Percentiles rank a stretch among this genome's conserved stretches.
Conservation (phyloP, 345 rosid genomes). For the Linum tenue region DNA sequence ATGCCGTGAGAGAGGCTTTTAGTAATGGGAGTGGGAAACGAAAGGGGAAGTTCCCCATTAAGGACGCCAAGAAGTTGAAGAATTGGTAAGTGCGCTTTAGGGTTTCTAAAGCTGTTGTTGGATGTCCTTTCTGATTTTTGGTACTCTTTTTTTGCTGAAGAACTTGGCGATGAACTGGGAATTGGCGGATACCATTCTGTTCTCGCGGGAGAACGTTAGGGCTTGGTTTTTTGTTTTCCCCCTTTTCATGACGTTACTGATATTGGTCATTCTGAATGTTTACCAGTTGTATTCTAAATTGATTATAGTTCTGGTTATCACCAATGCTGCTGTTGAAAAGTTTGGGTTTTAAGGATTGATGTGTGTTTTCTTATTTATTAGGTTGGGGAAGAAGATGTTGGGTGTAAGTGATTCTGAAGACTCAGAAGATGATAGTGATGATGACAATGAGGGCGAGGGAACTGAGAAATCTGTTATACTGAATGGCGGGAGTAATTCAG, state of each 20-base stretch:
- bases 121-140: neutral
- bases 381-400: conserved; percentile 78
- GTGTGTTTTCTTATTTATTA: conserved; percentile 12
- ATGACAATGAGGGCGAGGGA: conserved; percentile 34
- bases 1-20: conserved; percentile 57
- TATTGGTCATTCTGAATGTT: neutral
- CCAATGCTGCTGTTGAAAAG: no score
- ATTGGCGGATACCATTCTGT: neutral
- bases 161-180: neutral
- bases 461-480: conserved; percentile 53
- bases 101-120: neutral
- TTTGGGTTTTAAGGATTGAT: conserved; percentile 5
- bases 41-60: conserved; percentile 11
- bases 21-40: conserved; percentile 42
- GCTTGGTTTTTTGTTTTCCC: neutral
- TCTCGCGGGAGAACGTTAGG: neutral
- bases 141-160: neutral
- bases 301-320: no score
- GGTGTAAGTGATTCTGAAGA: conserved; percentile 56
- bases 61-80: conserved; percentile 47
- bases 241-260: neutral
- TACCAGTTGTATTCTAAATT: no score
- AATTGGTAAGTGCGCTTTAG: conserved; percentile 40
- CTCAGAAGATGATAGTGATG: conserved; percentile 35
- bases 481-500: conserved; percentile 31